Conservation (phyloP, 2,329 filamentous ascomycete genomes). For the Periconia sp. region DNA sequence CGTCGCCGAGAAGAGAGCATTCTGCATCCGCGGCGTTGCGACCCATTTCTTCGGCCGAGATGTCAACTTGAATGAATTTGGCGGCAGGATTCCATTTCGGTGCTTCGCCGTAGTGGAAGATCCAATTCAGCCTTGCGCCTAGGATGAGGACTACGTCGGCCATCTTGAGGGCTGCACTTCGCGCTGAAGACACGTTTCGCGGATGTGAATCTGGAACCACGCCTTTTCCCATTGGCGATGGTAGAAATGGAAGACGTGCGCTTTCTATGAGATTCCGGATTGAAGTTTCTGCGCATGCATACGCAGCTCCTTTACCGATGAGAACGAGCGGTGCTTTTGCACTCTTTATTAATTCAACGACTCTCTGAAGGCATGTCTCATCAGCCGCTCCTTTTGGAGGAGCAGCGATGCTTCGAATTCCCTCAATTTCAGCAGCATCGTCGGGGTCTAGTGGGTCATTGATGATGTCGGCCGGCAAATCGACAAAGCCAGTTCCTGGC, state of each 20-base stretch:
- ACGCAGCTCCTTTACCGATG: constrained; percentile 63
- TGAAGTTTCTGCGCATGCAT: constrained; percentile 55
- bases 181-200: constrained; percentile 59
- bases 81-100: constrained; percentile 60
- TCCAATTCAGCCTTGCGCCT: constrained; percentile 64
- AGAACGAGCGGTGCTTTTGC: constrained; percentile 60
- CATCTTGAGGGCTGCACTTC: constrained; percentile 59
- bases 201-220: constrained; percentile 61
- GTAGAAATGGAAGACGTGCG: constrained; percentile 61
- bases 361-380: constrained; percentile 48
- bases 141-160: constrained; percentile 63
- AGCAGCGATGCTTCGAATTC: constrained; percentile 27
- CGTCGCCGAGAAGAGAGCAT: constrained; percentile 59
- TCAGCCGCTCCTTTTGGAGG: constrained; percentile 56
- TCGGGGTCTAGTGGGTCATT: constrained; percentile 37
- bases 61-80: constrained; percentile 63
- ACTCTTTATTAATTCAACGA: constrained; percentile 53
- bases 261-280: constrained; percentile 55
- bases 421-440: no score
- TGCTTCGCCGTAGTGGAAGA: constrained; percentile 61
- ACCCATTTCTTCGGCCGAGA: constrained; percentile 61
- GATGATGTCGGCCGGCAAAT: constrained; percentile 63
- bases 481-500: constrained; percentile 60
- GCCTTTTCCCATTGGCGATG: constrained; percentile 66
- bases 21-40: constrained; percentile 56